Evolutionary conservation across 31 red algal species (phyloP), one percentile per base, ranked within the genome.

Genomic region (Bonnemaisonia californica): DNA sequence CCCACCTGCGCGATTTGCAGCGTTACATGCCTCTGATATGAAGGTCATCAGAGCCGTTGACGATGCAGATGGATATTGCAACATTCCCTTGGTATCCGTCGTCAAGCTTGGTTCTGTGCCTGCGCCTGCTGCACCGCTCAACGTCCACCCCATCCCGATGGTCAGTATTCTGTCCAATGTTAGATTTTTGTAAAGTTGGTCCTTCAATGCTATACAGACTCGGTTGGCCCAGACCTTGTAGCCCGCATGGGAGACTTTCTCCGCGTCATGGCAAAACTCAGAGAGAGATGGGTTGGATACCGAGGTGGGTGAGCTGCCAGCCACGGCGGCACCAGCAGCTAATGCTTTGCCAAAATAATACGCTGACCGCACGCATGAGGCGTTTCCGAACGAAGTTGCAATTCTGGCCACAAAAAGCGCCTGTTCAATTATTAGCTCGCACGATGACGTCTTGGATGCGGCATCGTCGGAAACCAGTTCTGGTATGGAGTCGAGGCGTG

Each of bases 1-100:
- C 5, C 85, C 85, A 2, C 85, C 85, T 33, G 76, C 85, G 36
- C 76, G 74, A 62, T 71, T 89, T 63, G 85, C 66, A n/a, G 74
- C 24, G 3, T 55, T 68, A 59, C 76, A 72, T 4, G 69, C 85
- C 7, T n/a, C 27, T 19, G 77, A 32, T 4, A 89, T 12, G 67
- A 89, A 89, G 7, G 74, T 72, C 2, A 74, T 55, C 56, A 75
- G 4, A 0, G 76, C 62, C 29, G 85, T 75, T 22, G 85, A 89
- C 29, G 68, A 54, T 22, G 76, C 66, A 9, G 85, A 80, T 34
- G 85, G 85, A 81, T 81, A 37, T 34, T 56, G 39, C 22, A 40
- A 8, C 1, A 36, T 2, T 19, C 69, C 39, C 54, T 58, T 42
- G 36, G 13, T 7, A 24, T 64, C 57, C 24, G 54, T 24, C 11